A percentile compares a stretch with the other conserved stretches of the same genome.
Conservation (phyloP, 1,139 yeast genomes). For the Yamadazyma buinensis region DNA sequence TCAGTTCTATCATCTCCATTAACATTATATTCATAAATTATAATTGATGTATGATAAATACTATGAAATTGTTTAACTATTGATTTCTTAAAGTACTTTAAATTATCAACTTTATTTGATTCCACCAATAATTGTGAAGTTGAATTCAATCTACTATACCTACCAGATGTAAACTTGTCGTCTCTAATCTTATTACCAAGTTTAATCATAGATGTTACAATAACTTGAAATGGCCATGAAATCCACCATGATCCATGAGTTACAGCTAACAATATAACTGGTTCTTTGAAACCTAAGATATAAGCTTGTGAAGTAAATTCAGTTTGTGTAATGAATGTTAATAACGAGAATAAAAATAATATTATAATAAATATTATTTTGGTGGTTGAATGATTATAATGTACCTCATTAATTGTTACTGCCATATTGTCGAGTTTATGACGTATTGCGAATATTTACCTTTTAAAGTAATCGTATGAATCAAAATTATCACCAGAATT, state of each 20-base stretch:
- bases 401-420: conserved; percentile 14
- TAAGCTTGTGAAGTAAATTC: conserved; percentile 77
- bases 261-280: conserved; percentile 59
- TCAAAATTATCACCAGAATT: too few relatives aligned
- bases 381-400: conserved; percentile 18
- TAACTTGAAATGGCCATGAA: conserved; percentile 74
- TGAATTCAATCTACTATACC: conserved; percentile 29
- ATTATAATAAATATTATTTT: conserved; percentile 53
- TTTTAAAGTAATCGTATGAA: too few relatives aligned
- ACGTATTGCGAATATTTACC: too few relatives aligned
- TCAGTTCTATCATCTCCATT: conserved; percentile 32
- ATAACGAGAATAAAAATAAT: conserved; percentile 57
- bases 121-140: conserved; percentile 3
- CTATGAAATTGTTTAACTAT: conserved; percentile 48
- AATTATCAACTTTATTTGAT: conserved; percentile 15
- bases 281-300: conserved; percentile 59
- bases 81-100: conserved; percentile 38
- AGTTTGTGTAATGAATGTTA: conserved; percentile 73
- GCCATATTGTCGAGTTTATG: too few relatives aligned
- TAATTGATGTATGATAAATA: conserved; percentile 49
- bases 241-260: conserved; percentile 82
- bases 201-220: conserved; percentile 40
- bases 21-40: conserved; percentile 40
- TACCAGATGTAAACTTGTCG: conserved; percentile 7
- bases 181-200: conserved; percentile 4